A percentile compares a stretch with the other conserved stretches of the same genome.
Conservation (phyloP, 164 flowering plant species). For the Macadamia integrifolia region DNA sequence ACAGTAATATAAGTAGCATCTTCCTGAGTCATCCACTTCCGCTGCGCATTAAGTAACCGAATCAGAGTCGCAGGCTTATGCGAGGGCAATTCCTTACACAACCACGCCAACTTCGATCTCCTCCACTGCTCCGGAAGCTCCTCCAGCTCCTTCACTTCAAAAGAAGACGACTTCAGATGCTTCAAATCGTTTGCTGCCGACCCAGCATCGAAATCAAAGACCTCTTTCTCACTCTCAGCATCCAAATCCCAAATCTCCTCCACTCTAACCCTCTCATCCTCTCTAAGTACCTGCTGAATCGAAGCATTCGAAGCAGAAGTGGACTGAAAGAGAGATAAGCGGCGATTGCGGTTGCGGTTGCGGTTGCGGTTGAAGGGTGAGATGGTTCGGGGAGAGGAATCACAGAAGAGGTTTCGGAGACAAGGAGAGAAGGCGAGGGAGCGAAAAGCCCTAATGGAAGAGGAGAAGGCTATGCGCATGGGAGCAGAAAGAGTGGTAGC, state of each 20-base stretch:
- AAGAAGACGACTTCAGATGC: constrained; percentile 24
- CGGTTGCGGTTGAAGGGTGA: neutral
- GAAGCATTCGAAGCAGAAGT: constrained; percentile 10
- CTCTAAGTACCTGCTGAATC: constrained; percentile 28
- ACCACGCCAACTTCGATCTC: constrained; percentile 78
- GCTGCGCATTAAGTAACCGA: constrained; percentile 66
- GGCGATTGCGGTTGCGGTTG: too few species aligned
- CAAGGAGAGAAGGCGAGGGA: constrained; percentile 16
- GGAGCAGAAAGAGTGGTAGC: constrained; percentile 1
- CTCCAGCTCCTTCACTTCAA: constrained; percentile 69
- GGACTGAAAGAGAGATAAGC: neutral
- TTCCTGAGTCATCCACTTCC: constrained; percentile 78
- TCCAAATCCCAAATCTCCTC: constrained; percentile 17
- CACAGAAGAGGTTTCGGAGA: neutral
- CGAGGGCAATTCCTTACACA: constrained; percentile 80
- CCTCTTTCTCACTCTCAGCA: constrained; percentile 9
- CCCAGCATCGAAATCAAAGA: constrained; percentile 26
- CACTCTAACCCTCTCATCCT: neutral
- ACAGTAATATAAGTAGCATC: constrained; percentile 68
- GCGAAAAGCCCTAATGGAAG: constrained; percentile 17
- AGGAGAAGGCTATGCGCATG: constrained; percentile 18
- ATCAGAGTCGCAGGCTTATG: constrained; percentile 47
- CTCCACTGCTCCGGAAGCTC: constrained; percentile 92
- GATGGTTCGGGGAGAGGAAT: neutral
- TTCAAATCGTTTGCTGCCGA: constrained; percentile 29